These are phyloP conservation scores for Dactylellina leptospora DNA, from an alignment of 2,329 filamentous ascomycete genomes.

Conservation along the genomic window DNA sequence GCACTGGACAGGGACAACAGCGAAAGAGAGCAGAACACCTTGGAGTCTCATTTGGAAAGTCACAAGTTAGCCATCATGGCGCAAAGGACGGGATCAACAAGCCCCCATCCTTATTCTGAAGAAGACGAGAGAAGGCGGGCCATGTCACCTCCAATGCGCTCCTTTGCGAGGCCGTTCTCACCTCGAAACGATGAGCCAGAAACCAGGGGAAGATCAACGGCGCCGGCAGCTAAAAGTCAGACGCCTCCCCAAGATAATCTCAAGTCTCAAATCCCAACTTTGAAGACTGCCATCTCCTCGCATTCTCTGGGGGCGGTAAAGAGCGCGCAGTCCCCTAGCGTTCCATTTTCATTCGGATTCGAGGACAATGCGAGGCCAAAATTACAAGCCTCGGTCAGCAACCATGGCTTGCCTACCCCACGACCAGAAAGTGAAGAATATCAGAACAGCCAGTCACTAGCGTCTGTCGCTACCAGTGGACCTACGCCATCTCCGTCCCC, in stretches of 20 bases:
- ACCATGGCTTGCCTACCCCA: conserved; percentile 42
- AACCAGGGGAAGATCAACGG: conserved; percentile 1
- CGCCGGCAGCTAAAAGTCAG: not conserved
- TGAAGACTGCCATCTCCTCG: conserved; percentile 20
- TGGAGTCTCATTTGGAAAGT: conserved; percentile 30
- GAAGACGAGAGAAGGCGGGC: conserved; percentile 43
- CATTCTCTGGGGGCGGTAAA: not conserved
- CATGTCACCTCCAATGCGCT: conserved; percentile 43
- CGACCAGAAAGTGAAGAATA: conserved; percentile 47
- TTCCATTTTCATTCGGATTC: conserved; percentile 48
- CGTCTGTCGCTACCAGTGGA: conserved; percentile 8
- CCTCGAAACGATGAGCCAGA: conserved; percentile 28
- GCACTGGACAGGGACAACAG: conserved; percentile 54
- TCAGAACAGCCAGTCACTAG: conserved; percentile 12
- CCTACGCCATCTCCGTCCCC: conserved; percentile 43
- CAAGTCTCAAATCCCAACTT: conserved; percentile 22
- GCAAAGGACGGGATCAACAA: conserved; percentile 36
- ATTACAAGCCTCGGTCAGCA: conserved; percentile 13
- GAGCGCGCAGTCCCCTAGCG: not conserved
- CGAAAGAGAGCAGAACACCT: conserved; percentile 35
- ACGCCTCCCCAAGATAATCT: not conserved
- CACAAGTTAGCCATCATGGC: conserved; percentile 46
- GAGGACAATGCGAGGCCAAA: conserved; percentile 12
- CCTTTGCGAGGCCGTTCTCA: conserved; percentile 42
- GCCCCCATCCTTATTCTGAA: conserved; percentile 46